Evolutionary conservation across 805 yeast genomes (phyloP), one percentile per base, ranked within the genome.

Genomic region (Wickerhamomyces pijperi): DNA sequence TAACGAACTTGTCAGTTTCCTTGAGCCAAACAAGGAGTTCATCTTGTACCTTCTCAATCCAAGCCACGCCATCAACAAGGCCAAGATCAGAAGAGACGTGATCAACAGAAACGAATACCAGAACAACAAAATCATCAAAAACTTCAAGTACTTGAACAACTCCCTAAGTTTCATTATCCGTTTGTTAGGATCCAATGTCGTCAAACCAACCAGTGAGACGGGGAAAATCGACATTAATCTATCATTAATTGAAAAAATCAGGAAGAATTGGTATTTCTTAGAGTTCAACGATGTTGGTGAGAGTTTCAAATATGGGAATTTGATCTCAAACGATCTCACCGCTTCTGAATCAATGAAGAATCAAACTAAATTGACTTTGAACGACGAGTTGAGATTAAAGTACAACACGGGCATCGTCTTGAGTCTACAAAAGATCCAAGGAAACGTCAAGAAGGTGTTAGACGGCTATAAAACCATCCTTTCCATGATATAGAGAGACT

Each of bases 251-350:
- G 65, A 62, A 39, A 54, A 55, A 35, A 41, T 64, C 13, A 55
- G 65, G 36, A 50, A 48, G 19, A 49, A 51, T 29, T 65, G 69
- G 69, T 52, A 66, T n/a, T 60, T 64, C 42, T 62, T 59, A 47
- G 68, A 64, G 39, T 47, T 58, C n/a, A 39, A 52, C 17, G 56
- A 55, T 37, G 34, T 53, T 5, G 46, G 49, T 16, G 45, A 47
- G 18, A 44, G 46, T 4, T 38, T 20, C 19, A 6, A 15, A 16
- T 11, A 5, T 9, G 9, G 19, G 14, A 15, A 15, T 15, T 25
- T 13, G 29, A 5, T 12, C 7, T 8, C 14, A 4, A 7, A 25
- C 14, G 29, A 25, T 12, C n/a, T 25, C 5, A 12, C 29, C 13
- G 7, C 29, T 8, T 7, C 13, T 5, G 14, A 25, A 25, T 25